Evolutionary conservation across 306 rosid genomes (phyloP).

Genomic region (Adenanthera pavonina): DNA sequence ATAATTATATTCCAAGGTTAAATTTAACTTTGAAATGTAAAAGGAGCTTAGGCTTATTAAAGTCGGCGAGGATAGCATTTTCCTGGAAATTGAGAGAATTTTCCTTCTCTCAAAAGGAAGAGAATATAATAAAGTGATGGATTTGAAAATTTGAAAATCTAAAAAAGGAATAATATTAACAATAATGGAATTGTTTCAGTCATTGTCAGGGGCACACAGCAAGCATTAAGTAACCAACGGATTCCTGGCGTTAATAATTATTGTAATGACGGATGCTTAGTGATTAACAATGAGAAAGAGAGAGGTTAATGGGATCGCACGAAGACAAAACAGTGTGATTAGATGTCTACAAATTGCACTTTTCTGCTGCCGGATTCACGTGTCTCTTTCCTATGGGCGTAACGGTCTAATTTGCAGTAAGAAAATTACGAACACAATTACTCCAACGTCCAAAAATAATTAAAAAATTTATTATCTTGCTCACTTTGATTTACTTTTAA

Average conservation of each 20-base stretch:
- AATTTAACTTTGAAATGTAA: neutral
- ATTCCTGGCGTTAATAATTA: neutral
- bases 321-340: neutral
- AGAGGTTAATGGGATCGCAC: neutral
- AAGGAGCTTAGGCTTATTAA: neutral
- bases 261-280: neutral
- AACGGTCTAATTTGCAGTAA: conserved; percentile 4
- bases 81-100: conserved; percentile 34
- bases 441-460: no score
- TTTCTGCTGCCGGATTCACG: neutral
- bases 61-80: conserved; percentile 43
- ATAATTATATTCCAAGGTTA: neutral
- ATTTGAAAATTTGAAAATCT: neutral
- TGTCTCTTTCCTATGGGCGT: neutral
- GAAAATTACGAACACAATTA: neutral
- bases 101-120: neutral
- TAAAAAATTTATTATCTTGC: no score
- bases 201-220: neutral
- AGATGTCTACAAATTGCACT: neutral
- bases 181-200: conserved; percentile 7
- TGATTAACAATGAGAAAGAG: neutral
- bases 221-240: neutral
- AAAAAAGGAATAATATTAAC: neutral
- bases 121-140: conserved; percentile 3
- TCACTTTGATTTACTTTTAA: no score